Evolutionary conservation across 148 eudicot genomes (phyloP).

Genomic region (Chenopodium suecicum): DNA sequence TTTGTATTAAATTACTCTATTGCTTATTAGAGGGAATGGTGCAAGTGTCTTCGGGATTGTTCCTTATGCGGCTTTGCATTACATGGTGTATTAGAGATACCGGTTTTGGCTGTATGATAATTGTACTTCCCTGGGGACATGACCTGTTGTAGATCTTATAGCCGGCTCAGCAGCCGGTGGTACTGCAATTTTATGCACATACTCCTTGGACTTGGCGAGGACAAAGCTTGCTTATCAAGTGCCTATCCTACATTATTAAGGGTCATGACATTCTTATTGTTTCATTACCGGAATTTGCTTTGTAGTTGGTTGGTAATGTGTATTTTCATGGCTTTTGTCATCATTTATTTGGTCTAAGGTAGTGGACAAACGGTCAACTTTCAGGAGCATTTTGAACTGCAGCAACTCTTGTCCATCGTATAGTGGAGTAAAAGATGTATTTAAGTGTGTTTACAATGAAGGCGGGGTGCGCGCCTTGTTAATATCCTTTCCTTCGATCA

Average conservation of each 20-base stretch:
- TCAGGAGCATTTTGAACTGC: slow-evolving; percentile 35
- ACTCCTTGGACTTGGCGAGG: slow-evolving; percentile 94
- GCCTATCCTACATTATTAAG: background rate
- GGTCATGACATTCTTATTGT: background rate
- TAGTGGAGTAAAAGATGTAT: slow-evolving; percentile 70
- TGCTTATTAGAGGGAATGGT: slow-evolving; percentile 73
- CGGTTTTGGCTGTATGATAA: slow-evolving; percentile 67
- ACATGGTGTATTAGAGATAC: slow-evolving; percentile 91
- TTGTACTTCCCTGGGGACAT: slow-evolving; percentile 76
- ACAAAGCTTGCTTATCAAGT: slow-evolving; percentile 98
- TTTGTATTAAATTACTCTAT: background rate
- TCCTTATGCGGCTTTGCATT: slow-evolving; percentile 96
- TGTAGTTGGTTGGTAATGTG: slow-evolving; percentile 7
- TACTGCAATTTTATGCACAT: slow-evolving; percentile 91
- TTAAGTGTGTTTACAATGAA: slow-evolving; percentile 70
- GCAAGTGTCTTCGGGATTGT: slow-evolving; percentile 89
- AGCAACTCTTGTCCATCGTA: slow-evolving; percentile 46
- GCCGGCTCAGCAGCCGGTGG: slow-evolving; percentile 98
- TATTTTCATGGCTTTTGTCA: slow-evolving; percentile 6
- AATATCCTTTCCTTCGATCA: no score
- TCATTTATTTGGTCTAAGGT: slow-evolving; percentile 37
- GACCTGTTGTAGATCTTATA: slow-evolving; percentile 82
- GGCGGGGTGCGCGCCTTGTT: slow-evolving; percentile 80
- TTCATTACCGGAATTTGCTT: background rate
- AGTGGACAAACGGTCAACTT: slow-evolving; percentile 48